These are phyloP conservation scores for Nannochloropsis oceanica DNA, from an alignment of 108 stramenopile genomes.

Conservation along the genomic window DNA sequence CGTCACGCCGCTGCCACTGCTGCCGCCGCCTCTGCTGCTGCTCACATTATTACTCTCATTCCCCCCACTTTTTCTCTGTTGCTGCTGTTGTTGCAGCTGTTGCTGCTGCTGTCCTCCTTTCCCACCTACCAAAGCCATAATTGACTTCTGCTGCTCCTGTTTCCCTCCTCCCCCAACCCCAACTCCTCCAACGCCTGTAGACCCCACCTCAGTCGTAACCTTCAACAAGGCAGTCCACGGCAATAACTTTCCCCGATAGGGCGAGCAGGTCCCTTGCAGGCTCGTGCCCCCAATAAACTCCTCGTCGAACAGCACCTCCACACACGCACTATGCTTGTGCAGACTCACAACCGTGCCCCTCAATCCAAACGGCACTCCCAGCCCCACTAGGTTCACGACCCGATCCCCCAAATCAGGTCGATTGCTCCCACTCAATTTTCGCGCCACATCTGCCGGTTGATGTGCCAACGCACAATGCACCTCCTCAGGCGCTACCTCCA, in stretches of 20 bases:
- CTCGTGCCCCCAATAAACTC: conserved; percentile 87
- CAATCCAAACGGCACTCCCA: conserved; percentile 84
- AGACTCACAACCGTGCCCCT: conserved; percentile 88
- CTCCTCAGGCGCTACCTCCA: background rate
- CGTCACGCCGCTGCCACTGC: background rate
- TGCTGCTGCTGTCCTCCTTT: too few species aligned
- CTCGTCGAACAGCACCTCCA: conserved; percentile 96
- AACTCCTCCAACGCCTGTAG: background rate
- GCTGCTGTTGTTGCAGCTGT: background rate
- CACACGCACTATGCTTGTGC: conserved; percentile 72
- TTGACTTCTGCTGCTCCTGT: background rate
- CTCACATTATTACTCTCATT: background rate
- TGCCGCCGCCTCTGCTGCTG: background rate
- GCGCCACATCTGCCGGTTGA: background rate
- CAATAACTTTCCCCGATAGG: conserved; percentile 48
- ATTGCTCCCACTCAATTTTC: background rate
- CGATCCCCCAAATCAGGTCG: conserved; percentile 77
- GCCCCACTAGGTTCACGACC: conserved; percentile 70
- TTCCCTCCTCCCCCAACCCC: background rate
- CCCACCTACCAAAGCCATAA: too few species aligned
- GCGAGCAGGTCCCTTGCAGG: conserved; percentile 79
- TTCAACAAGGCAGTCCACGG: background rate
- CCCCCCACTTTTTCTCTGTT: background rate
- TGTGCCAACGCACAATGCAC: background rate
- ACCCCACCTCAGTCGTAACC: background rate